These are phyloP conservation scores for Ascochyta pisi DNA, from an alignment of 2,329 filamentous ascomycete species.

Conservation along the genomic window DNA sequence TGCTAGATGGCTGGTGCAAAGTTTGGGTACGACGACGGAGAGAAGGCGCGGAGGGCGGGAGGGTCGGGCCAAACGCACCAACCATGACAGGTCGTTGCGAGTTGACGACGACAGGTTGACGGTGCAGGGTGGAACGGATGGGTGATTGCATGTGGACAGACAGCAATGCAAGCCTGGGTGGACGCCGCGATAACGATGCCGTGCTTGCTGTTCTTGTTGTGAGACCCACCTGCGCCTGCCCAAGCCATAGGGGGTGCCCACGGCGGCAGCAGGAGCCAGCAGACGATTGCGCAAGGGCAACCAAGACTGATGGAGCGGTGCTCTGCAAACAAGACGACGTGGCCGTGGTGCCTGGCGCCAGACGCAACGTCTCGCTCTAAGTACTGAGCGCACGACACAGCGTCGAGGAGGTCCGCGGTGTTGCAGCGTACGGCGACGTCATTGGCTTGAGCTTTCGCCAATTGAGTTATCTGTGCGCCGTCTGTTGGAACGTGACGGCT, in stretches of 20 bases:
- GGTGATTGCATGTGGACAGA: neutral
- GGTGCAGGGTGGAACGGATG: neutral
- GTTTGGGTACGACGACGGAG: conserved; percentile 17
- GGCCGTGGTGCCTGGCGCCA: neutral
- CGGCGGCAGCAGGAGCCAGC: conserved; percentile 6
- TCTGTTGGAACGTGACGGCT: conserved; percentile 24
- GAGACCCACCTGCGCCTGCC: conserved; percentile 16
- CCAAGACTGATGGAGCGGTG: neutral
- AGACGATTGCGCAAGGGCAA: conserved; percentile 1
- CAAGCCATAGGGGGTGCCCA: conserved; percentile 6
- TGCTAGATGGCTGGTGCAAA: conserved; percentile 17
- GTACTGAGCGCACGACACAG: conserved; percentile 7
- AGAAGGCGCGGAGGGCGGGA: conserved; percentile 18
- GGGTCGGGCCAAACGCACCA: conserved; percentile 7
- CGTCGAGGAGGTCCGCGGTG: conserved; percentile 3
- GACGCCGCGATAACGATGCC: conserved; percentile 13
- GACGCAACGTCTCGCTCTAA: conserved; percentile 8
- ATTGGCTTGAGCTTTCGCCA: conserved; percentile 32
- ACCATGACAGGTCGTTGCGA: conserved; percentile 8
- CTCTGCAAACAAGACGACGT: neutral
- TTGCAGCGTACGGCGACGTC: conserved; percentile 28
- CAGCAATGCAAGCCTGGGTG: conserved; percentile 7
- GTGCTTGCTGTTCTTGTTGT: neutral
- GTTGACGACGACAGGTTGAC: conserved; percentile 1
- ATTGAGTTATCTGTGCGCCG: conserved; percentile 28